phyloP scores from a whole-genome alignment of 441 rosid genomes.

The Erodium texanum region DNA sequence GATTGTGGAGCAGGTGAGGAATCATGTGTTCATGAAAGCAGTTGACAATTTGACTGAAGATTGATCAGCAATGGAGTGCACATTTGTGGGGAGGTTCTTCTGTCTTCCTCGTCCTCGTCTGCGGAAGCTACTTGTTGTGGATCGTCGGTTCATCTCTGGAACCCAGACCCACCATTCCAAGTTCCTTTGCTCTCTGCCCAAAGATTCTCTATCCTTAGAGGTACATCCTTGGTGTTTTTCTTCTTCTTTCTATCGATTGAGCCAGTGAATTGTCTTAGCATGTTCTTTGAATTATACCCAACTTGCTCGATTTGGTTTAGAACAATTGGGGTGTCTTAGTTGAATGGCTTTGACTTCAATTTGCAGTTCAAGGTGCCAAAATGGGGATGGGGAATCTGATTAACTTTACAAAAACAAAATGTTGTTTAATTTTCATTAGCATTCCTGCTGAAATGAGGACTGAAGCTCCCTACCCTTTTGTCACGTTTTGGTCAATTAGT shows the following conservation, averaged over 20 bases:
- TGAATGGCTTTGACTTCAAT: neutral
- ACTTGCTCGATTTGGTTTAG: neutral
- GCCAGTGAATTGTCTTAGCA: neutral
- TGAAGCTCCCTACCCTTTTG: neutral
- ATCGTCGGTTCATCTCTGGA: neutral
- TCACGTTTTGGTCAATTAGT: neutral
- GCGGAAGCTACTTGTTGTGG: neutral
- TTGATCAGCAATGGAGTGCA: neutral
- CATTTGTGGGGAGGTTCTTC: neutral
- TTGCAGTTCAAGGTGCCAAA: neutral
- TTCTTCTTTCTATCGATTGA: neutral
- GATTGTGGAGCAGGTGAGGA: neutral
- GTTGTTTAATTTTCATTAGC: neutral
- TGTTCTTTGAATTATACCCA: neutral
- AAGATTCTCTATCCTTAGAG: neutral
- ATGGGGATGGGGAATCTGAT: neutral
- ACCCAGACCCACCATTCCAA: neutral
- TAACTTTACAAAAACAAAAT: neutral
- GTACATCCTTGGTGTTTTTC: neutral
- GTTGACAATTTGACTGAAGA: neutral
- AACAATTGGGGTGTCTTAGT: neutral
- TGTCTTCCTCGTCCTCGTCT: neutral
- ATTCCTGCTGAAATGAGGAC: neutral
- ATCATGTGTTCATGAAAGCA: too few relatives aligned
- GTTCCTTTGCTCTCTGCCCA: neutral